Percentiles rank a stretch among this genome's conserved stretches.
Conservation (phyloP, 176 grass and related monocot species). For the Raddia distichophylla region DNA sequence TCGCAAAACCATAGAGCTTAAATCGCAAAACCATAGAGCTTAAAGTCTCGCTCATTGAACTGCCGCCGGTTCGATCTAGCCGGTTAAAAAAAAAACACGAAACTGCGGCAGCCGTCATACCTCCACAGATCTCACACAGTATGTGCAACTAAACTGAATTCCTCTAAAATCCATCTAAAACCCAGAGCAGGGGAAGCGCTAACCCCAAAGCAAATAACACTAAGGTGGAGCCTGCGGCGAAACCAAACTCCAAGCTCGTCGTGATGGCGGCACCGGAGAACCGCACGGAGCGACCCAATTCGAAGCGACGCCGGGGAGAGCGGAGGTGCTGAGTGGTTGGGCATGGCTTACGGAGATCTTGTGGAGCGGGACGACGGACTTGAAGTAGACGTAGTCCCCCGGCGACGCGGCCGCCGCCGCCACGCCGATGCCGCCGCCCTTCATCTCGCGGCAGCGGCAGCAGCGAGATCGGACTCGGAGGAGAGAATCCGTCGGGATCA, state of each 20-base stretch:
- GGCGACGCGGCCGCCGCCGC: constrained; percentile 43
- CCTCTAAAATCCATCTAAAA: constrained; percentile 2
- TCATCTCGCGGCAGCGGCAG: constrained; percentile 32
- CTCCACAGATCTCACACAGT: neutral
- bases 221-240: neutral
- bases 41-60: too few species aligned
- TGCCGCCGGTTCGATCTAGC: neutral
- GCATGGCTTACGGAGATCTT: constrained; percentile 81
- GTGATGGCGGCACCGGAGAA: neutral
- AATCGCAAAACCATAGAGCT: too few species aligned
- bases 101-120: neutral
- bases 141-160: neutral
- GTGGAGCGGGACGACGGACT: constrained; percentile 90
- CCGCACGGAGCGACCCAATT: constrained; percentile 1
- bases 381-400: constrained; percentile 94
- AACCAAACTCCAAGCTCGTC: neutral
- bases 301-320: neutral
- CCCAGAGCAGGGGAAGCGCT: neutral
- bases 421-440: constrained; percentile 28
- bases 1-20: too few species aligned
- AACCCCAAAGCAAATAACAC: neutral
- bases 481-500: neutral
- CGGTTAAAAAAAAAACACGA: neutral
- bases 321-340: neutral
- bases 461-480: neutral